Base-by-base conservation (phyloP, 2,329 filamentous ascomycete genomes). In the Trichoderma citrinoviride region DNA sequence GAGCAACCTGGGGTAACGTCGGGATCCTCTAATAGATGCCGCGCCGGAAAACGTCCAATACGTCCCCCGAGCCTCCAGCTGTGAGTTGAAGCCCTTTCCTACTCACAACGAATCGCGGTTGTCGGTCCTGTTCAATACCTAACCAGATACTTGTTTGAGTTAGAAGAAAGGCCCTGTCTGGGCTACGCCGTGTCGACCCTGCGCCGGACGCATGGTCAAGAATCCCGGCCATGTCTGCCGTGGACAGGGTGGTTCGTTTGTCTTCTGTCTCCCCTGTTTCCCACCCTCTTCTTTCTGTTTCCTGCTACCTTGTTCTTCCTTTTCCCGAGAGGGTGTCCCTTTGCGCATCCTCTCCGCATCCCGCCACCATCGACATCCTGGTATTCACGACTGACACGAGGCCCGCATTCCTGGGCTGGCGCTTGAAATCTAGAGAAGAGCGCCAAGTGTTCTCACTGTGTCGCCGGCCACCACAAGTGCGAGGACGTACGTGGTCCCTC, bases 401-500 rank as follows among this genome's bases (percentile, higher is more conserved):
- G 33, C 44, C 53, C 29, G 21, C 5, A 19, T 25, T 37, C 1
- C 15, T 25, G 50, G 58, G 50, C 23, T 55, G 58, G 37, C 21
- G 29, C 19, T 46, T 37, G n/a, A n/a, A 15, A 33, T 65, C 3
- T 50, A 66, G 65, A 66, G 23, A 66, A 66, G 40, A 66, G 65
- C 49, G 65, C 65, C 29, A 66, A 66, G 52, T 66, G 65, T 56
- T 60, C 65, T 65, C 65, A 66, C 49, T 66, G 65, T 25, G 65
- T 66, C 25, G 61, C 65, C 33, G 65, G 65, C 12, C 65, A 66
- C 29, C 65, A 66, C 19, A 65, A 61, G 56, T 66, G 65, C 55
- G 65, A 66, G 62, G 65, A 66, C 50, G 65, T 66, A 66, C 33
- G 65, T 66, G 57, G 50, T 17, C 25, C 64, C 64, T 56, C 37